A percentile compares a stretch with the other conserved stretches of the same genome.
Conservation (phyloP, 1,284 basidiomycete species). For the Leccinum fallax region DNA sequence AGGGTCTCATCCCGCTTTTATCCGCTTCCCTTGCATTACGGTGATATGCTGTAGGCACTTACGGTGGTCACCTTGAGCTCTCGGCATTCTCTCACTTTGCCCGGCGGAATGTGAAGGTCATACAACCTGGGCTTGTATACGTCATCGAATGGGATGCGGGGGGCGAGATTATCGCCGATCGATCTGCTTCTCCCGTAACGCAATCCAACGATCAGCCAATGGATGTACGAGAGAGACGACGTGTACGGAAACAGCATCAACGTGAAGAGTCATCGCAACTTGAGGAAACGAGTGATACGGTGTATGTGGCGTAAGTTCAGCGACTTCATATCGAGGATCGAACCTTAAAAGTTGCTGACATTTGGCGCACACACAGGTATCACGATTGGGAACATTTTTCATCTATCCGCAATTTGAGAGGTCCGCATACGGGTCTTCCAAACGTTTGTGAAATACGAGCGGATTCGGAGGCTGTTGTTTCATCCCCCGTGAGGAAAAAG, state of each 20-base stretch:
- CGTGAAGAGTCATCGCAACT: constrained; percentile 34
- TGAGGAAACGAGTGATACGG: constrained; percentile 42
- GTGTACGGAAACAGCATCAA: constrained; percentile 30
- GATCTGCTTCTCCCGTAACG: constrained; percentile 26
- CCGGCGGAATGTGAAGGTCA: constrained; percentile 82
- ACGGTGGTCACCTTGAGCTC: constrained; percentile 90
- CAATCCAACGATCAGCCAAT: constrained; percentile 29
- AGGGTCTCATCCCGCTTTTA: constrained; percentile 2
- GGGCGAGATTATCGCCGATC: constrained; percentile 39
- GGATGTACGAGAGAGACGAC: constrained; percentile 39
- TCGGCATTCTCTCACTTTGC: constrained; percentile 87
- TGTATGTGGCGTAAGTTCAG: constrained; percentile 78
- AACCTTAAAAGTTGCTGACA: constrained; percentile 16
- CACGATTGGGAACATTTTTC: constrained; percentile 95
- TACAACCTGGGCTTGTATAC: constrained; percentile 86
- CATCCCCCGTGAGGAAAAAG: constrained; percentile 36
- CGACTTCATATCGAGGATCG: constrained; percentile 13
- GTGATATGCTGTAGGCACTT: constrained; percentile 60
- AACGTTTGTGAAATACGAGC: constrained; percentile 59
- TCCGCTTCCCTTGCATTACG: constrained; percentile 9
- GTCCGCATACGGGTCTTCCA: constrained; percentile 82
- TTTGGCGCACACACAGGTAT: constrained; percentile 51
- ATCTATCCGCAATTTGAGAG: constrained; percentile 85
- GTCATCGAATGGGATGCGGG: constrained; percentile 76
- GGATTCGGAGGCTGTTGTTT: constrained; percentile 27